A percentile compares a stretch with the other conserved stretches of the same genome.
phyloP scores from a whole-genome alignment of 306 rosid species.

The Malus domestica region ASM211411v1 NC_041803.1:16270001-16270500 shows the following conservation, averaged over 20 bases:
- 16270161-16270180: slow-evolving; percentile 51
- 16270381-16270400: slow-evolving; percentile 28
- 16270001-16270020: slow-evolving; percentile 42
- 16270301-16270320: slow-evolving; percentile 8
- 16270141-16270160: slow-evolving; percentile 57
- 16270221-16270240: slow-evolving; percentile 7
- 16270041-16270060: slow-evolving; percentile 35
- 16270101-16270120: slow-evolving; percentile 42
- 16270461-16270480: slow-evolving; percentile 22
- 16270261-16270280: slow-evolving; percentile 6
- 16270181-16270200: slow-evolving; percentile 53
- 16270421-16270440: slow-evolving; percentile 25
- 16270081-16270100: slow-evolving; percentile 40
- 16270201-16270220: slow-evolving; percentile 45
- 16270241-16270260: slow-evolving; percentile 23
- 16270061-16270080: slow-evolving; percentile 48
- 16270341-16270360: slow-evolving; percentile 10
- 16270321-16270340: slow-evolving; percentile 26
- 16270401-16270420: slow-evolving; percentile 17
- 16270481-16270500: slow-evolving; percentile 8
- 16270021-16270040: slow-evolving; percentile 39
- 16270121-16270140: slow-evolving; percentile 39
- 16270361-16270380: neutral
- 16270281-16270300: slow-evolving; percentile 24
- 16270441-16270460: slow-evolving; percentile 14